Evolutionary conservation across 805 yeast genomes (phyloP).

Genomic region (Hanseniaspora thailandica): DNA sequence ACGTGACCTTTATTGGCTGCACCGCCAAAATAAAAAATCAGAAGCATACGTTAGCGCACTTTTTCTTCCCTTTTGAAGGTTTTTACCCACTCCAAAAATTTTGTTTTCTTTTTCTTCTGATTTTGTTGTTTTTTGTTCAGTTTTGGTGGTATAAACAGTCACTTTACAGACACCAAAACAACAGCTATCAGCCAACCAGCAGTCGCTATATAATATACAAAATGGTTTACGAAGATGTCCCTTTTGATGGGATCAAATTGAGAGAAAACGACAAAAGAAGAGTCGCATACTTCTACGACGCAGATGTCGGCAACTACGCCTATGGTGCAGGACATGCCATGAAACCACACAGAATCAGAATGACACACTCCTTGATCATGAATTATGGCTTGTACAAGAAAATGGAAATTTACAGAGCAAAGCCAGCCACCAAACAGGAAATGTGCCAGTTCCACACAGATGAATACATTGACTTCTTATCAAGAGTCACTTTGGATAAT

Average conservation of each 20-base stretch:
- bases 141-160: too few relatives aligned
- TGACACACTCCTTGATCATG: slow-evolving; percentile 95
- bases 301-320: slow-evolving; percentile 95
- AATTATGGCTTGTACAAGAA: slow-evolving; percentile 91
- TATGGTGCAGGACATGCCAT: slow-evolving; percentile 98
- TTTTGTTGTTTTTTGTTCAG: too few relatives aligned
- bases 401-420: slow-evolving; percentile 94
- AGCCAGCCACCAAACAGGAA: slow-evolving; percentile 95
- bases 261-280: slow-evolving; percentile 40
- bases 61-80: too few relatives aligned
- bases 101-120: too few relatives aligned
- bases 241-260: slow-evolving; percentile 52
- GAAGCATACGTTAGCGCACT: too few relatives aligned
- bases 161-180: too few relatives aligned
- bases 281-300: slow-evolving; percentile 71
- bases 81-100: too few relatives aligned
- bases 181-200: too few relatives aligned
- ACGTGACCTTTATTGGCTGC: too few relatives aligned
- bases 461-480: slow-evolving; percentile 86
- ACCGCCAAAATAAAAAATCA: too few relatives aligned
- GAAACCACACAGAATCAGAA: slow-evolving; percentile 98
- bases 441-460: slow-evolving; percentile 98
- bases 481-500: slow-evolving; percentile 86
- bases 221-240: slow-evolving; percentile 42
- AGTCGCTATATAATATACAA: background rate